Evolutionary conservation across 2,329 filamentous ascomycete genomes (phyloP).

Genomic region (Zymoseptoria tritici): DNA sequence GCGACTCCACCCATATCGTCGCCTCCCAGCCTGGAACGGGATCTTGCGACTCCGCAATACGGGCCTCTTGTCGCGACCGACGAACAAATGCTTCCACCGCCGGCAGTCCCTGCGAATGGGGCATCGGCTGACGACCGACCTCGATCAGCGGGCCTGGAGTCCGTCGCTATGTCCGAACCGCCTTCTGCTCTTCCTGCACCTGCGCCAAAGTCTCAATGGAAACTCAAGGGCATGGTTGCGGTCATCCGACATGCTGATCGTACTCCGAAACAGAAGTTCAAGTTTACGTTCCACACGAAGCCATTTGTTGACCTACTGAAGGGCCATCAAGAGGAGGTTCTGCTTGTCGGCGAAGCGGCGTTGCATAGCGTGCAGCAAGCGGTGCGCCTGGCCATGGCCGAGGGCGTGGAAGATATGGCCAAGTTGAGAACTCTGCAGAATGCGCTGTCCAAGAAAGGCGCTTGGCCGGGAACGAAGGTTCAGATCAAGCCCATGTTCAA

Average conservation of each 20-base stretch:
- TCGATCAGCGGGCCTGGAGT: slow-evolving; percentile 12
- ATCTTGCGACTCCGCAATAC: slow-evolving; percentile 2
- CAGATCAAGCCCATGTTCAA: slow-evolving; percentile 99
- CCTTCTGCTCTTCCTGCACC: slow-evolving; percentile 39
- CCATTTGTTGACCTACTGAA: slow-evolving; percentile 93
- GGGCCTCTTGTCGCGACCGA: slow-evolving; percentile 16
- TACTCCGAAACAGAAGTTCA: slow-evolving; percentile 98
- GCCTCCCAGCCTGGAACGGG: slow-evolving; percentile 36
- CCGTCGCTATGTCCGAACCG: slow-evolving; percentile 12
- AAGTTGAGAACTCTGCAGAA: slow-evolving; percentile 84
- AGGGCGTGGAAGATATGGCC: slow-evolving; percentile 72
- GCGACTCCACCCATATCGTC: slow-evolving; percentile 36
- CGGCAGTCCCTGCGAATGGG: slow-evolving; percentile 14
- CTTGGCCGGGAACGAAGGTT: slow-evolving; percentile 92
- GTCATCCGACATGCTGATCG: slow-evolving; percentile 95
- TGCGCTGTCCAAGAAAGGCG: slow-evolving; percentile 84
- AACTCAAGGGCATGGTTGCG: slow-evolving; percentile 92
- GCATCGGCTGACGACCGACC: slow-evolving; percentile 5
- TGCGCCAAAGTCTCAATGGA: slow-evolving; percentile 86
- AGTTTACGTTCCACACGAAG: slow-evolving; percentile 95
- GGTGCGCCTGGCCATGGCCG: slow-evolving; percentile 69
- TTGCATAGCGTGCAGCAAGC: slow-evolving; percentile 82
- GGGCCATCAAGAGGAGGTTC: slow-evolving; percentile 91
- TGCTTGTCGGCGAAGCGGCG: slow-evolving; percentile 86
- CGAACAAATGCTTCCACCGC: slow-evolving; percentile 24